Conservation (phyloP, 1,284 basidiomycete species). For the Kalmanozyma brasiliensis region DNA sequence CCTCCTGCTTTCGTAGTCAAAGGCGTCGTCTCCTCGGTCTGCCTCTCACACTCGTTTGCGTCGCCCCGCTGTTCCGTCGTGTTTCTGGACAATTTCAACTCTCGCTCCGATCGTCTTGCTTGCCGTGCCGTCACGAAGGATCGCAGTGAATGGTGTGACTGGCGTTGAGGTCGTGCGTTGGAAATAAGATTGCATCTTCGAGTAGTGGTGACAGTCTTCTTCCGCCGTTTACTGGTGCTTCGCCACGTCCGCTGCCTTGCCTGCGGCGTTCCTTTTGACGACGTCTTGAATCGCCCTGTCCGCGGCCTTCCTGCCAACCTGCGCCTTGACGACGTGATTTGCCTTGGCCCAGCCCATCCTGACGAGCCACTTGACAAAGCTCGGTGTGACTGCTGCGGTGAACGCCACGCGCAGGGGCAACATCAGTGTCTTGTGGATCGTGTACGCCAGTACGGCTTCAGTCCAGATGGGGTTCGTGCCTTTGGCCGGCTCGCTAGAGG, state of each 20-base stretch:
- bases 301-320: slow-evolving; percentile 29
- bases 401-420: slow-evolving; percentile 89
- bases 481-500: background rate
- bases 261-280: slow-evolving; percentile 14
- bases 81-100: background rate
- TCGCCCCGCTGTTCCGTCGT: background rate
- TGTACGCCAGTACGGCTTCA: slow-evolving; percentile 90
- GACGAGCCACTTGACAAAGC: slow-evolving; percentile 73
- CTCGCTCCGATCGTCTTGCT: too few relatives aligned
- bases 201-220: slow-evolving; percentile 11
- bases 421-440: slow-evolving; percentile 93
- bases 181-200: background rate
- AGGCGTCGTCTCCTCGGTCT: too few relatives aligned
- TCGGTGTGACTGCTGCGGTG: slow-evolving; percentile 87
- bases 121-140: too few relatives aligned
- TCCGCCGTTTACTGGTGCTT: slow-evolving; percentile 19
- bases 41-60: background rate
- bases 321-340: slow-evolving; percentile 39
- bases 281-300: slow-evolving; percentile 34
- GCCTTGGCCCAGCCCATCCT: slow-evolving; percentile 59
- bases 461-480: slow-evolving; percentile 74
- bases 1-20: too few relatives aligned
- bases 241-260: slow-evolving; percentile 4
- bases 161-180: background rate
- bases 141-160: too few relatives aligned